Evolutionary conservation across 2,329 filamentous ascomycete genomes (phyloP).

Genomic region (Colletotrichum echinochloae): DNA sequence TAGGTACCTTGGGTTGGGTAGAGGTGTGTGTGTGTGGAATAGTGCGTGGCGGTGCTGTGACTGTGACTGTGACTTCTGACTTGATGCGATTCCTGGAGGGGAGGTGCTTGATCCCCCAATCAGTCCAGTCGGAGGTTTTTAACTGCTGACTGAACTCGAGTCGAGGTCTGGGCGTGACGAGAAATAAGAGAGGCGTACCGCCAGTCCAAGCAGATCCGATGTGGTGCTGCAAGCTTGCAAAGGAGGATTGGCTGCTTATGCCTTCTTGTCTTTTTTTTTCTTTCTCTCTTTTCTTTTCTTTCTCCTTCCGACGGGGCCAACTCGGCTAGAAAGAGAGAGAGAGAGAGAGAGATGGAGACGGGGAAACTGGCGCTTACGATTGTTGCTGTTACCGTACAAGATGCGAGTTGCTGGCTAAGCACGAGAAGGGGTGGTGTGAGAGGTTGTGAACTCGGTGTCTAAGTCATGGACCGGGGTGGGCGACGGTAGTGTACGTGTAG

Average conservation of each 20-base stretch:
- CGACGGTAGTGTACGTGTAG: conserved; percentile 12
- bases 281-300: not conserved
- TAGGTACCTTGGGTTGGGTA: not conserved
- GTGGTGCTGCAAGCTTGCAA: conserved; percentile 21
- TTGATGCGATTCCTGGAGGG: conserved; percentile 14
- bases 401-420: not conserved
- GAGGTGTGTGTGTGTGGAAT: conserved; percentile 6
- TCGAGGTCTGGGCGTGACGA: conserved; percentile 2
- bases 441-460: conserved; percentile 24
- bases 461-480: conserved; percentile 13
- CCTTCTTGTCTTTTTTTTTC: not conserved
- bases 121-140: conserved; percentile 19
- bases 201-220: conserved; percentile 21
- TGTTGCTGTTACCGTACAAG: conserved; percentile 14
- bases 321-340: conserved; percentile 9
- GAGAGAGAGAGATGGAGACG: not conserved
- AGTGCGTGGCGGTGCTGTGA: not conserved
- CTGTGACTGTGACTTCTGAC: conserved; percentile 20
- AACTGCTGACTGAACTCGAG: not conserved
- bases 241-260: conserved; percentile 27
- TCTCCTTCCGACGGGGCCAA: conserved; percentile 24
- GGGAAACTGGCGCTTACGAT: conserved; percentile 16
- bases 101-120: conserved; percentile 11
- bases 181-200: conserved; percentile 8
- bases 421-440: conserved; percentile 5